A percentile compares a stretch with the other conserved stretches of the same genome.
phyloP scores from a whole-genome alignment of 768 basidiomycete genomes.

The Mycena venus region DNA sequence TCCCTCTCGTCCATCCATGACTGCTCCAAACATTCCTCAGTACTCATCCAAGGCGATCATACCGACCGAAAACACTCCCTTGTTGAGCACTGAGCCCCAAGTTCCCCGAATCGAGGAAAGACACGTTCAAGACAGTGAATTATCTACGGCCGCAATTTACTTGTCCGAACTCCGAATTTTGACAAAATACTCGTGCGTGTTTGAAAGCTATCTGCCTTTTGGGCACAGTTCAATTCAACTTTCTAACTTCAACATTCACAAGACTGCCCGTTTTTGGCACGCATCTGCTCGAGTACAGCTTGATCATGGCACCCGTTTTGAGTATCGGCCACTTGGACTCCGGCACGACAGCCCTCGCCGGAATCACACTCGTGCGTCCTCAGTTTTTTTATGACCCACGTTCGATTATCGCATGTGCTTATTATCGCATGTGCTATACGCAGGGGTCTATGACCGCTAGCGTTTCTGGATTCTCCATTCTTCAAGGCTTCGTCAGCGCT shows the following conservation, averaged over 20 bases:
- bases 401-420: background rate
- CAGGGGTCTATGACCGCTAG: constrained; percentile 78
- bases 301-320: constrained; percentile 86
- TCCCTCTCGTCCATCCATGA: constrained; percentile 32
- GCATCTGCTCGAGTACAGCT: constrained; percentile 87
- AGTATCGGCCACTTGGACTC: constrained; percentile 89
- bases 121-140: constrained; percentile 45
- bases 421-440: background rate
- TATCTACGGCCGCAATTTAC: constrained; percentile 50
- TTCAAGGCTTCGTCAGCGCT: constrained; percentile 86
- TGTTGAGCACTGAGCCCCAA: constrained; percentile 59
- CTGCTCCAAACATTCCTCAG: constrained; percentile 25
- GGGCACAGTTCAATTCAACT: background rate
- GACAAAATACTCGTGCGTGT: constrained; percentile 73
- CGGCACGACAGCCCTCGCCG: constrained; percentile 85
- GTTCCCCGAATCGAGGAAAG: constrained; percentile 72
- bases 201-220: background rate
- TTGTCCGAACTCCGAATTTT: constrained; percentile 74
- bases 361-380: constrained; percentile 64
- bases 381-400: background rate
- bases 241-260: background rate
- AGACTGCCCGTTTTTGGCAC: constrained; percentile 56
- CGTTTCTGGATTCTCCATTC: constrained; percentile 82
- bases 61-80: constrained; percentile 67
- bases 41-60: constrained; percentile 19